Percentiles rank a stretch among this genome's conserved stretches.
Conservation (phyloP, 2,329 filamentous ascomycete species). For the Diaporthe amygdali region DNA sequence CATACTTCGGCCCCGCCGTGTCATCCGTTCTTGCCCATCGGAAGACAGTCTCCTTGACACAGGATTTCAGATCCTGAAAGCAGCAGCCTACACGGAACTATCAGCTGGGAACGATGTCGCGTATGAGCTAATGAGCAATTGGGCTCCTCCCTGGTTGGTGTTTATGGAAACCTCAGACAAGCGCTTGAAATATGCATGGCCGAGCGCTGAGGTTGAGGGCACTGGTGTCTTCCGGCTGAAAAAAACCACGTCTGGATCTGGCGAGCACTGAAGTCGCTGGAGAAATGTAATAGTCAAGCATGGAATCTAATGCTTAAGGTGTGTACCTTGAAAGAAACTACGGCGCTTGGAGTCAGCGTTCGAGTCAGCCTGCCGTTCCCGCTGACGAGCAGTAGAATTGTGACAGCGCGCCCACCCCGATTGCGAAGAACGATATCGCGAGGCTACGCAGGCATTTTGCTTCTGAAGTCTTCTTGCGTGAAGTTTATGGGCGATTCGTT, state of each 20-base stretch:
- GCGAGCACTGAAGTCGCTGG: not conserved
- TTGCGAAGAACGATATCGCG: accelerated
- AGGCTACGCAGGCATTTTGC: not conserved
- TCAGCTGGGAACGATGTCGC: not conserved
- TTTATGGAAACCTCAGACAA: not conserved
- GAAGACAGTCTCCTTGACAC: not conserved
- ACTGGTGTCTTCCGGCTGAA: not conserved
- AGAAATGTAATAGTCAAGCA: not conserved
- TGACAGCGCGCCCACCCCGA: not conserved
- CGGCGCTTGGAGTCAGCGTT: no score
- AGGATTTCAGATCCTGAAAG: not conserved
- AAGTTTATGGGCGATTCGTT: conserved; percentile 20
- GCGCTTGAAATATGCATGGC: conserved; percentile 16
- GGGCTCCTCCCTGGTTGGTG: not conserved
- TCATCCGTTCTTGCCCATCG: not conserved
- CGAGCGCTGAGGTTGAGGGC: not conserved
- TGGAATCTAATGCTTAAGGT: not conserved
- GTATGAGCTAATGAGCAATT: not conserved
- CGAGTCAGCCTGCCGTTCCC: not conserved
- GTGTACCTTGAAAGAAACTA: not conserved
- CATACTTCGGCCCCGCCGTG: not conserved
- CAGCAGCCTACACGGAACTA: not conserved
- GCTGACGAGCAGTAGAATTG: not conserved
- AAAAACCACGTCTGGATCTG: not conserved
- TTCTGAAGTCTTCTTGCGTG: conserved; percentile 4